These are phyloP conservation scores for Protomyces pachydermus DNA, from an alignment of 1,139 yeast genomes.

Conservation along the genomic window DNA sequence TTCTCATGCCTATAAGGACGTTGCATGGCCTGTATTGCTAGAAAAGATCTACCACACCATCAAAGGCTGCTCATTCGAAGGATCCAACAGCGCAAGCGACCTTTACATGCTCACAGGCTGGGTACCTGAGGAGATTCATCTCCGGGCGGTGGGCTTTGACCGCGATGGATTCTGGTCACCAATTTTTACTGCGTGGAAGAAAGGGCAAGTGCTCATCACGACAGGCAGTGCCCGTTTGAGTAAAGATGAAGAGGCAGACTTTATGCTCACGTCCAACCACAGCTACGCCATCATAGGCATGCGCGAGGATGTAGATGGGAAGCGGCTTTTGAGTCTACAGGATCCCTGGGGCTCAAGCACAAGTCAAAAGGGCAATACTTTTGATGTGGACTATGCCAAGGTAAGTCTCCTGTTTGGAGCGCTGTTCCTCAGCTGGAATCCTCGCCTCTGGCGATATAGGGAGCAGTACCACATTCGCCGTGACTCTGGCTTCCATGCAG, in stretches of 20 bases:
- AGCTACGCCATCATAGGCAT: constrained; percentile 58
- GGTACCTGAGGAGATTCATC: constrained; percentile 59
- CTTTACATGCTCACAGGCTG: constrained; percentile 63
- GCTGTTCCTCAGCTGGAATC: constrained; percentile 67
- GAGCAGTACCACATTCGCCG: constrained; percentile 40
- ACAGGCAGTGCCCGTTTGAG: constrained; percentile 61
- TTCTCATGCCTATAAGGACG: constrained; percentile 43
- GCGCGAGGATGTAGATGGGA: constrained; percentile 34
- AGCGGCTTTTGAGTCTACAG: constrained; percentile 42
- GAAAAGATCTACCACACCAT: constrained; percentile 72
- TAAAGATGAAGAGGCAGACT: constrained; percentile 41
- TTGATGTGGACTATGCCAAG: constrained; percentile 38
- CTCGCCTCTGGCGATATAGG: constrained; percentile 40
- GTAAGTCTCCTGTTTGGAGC: constrained; percentile 50
- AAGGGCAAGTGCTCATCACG: constrained; percentile 50
- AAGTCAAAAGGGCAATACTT: constrained; percentile 5
- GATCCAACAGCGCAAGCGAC: constrained; percentile 79
- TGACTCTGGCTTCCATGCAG: constrained; percentile 35
- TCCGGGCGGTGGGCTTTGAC: constrained; percentile 37
- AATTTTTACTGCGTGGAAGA: constrained; percentile 38
- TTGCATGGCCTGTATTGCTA: constrained; percentile 65
- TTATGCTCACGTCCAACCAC: constrained; percentile 55
- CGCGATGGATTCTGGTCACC: constrained; percentile 41
- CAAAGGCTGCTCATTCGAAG: constrained; percentile 58
- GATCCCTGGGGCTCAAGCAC: constrained; percentile 46